phyloP scores from a whole-genome alignment of 768 basidiomycete genomes.

The Boletus pseudo-olivaceus region DNA sequence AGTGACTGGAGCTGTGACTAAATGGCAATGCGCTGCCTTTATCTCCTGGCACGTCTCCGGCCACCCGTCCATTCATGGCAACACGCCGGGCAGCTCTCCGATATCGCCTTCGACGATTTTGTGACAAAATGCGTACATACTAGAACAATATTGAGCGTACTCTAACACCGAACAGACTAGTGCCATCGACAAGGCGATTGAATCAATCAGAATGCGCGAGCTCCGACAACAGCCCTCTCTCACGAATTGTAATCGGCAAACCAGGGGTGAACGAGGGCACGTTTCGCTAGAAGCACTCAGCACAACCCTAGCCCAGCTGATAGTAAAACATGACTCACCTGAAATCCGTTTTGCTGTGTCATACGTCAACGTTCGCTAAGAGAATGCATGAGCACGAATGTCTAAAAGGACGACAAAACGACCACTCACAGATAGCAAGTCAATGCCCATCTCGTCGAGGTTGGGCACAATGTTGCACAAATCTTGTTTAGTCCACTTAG shows the following conservation, averaged over 20 bases:
- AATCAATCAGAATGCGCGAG: background rate
- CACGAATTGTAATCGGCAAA: constrained; percentile 46
- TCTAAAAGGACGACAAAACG: background rate
- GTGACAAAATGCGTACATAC: constrained; percentile 16
- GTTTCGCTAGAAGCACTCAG: constrained; percentile 44
- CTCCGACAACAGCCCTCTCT: constrained; percentile 4
- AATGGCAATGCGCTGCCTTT: constrained; percentile 32
- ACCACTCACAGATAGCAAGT: constrained; percentile 63
- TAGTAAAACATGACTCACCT: constrained; percentile 45
- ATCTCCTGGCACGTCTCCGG: constrained; percentile 26
- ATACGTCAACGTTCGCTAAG: constrained; percentile 69
- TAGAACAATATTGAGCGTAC: constrained; percentile 20
- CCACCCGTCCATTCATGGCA: constrained; percentile 24
- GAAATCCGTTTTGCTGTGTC: constrained; percentile 92
- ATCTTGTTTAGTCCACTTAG: constrained; percentile 85
- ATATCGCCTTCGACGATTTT: background rate
- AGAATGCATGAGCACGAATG: background rate
- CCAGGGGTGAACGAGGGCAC: constrained; percentile 49
- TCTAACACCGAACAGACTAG: constrained; percentile 16
- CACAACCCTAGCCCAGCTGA: background rate
- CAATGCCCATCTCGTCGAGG: constrained; percentile 75
- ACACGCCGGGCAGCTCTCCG: constrained; percentile 17
- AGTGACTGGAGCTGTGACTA: constrained; percentile 28
- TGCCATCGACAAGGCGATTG: background rate
- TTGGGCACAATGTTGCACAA: constrained; percentile 61